Evolutionary conservation across 2,329 filamentous ascomycete genomes (phyloP).

Genomic region (Xylariales sp.): DNA sequence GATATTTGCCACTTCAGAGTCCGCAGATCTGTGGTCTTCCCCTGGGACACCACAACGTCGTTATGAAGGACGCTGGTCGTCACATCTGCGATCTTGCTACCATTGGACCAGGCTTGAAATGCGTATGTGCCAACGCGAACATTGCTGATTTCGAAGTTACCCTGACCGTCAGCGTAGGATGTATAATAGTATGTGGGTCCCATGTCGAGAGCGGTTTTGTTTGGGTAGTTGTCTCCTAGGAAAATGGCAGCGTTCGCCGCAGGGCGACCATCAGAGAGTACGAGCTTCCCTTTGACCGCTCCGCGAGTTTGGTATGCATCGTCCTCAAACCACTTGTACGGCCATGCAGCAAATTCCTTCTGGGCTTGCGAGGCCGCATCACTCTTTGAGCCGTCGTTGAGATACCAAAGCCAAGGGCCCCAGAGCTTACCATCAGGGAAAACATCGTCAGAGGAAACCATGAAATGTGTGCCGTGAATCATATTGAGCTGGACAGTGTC

Average conservation of each 20-base stretch:
- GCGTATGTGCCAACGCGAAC: constrained; percentile 41
- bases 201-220: constrained; percentile 40
- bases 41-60: constrained; percentile 30
- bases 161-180: constrained; percentile 35
- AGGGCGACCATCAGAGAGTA: constrained; percentile 41
- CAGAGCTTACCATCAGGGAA: constrained; percentile 36
- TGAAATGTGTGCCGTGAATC: constrained; percentile 47
- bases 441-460: constrained; percentile 27
- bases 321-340: constrained; percentile 44
- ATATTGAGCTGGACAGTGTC: constrained; percentile 50
- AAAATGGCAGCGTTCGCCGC: constrained; percentile 44
- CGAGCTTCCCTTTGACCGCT: constrained; percentile 36
- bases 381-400: constrained; percentile 40
- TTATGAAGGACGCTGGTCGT: constrained; percentile 37
- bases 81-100: constrained; percentile 37
- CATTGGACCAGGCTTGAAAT: constrained; percentile 46
- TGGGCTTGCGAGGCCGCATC: constrained; percentile 34
- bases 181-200: constrained; percentile 47
- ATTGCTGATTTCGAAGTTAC: constrained; percentile 36
- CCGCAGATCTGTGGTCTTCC: constrained; percentile 30
- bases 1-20: constrained; percentile 35
- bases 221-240: constrained; percentile 41
- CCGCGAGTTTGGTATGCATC: constrained; percentile 43
- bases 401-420: constrained; percentile 40
- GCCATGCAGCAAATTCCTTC: constrained; percentile 39